A percentile compares a stretch with the other conserved stretches of the same genome.
phyloP scores from a whole-genome alignment of 345 rosid genomes.

The Psidium friedrichsthalianum region DNA sequence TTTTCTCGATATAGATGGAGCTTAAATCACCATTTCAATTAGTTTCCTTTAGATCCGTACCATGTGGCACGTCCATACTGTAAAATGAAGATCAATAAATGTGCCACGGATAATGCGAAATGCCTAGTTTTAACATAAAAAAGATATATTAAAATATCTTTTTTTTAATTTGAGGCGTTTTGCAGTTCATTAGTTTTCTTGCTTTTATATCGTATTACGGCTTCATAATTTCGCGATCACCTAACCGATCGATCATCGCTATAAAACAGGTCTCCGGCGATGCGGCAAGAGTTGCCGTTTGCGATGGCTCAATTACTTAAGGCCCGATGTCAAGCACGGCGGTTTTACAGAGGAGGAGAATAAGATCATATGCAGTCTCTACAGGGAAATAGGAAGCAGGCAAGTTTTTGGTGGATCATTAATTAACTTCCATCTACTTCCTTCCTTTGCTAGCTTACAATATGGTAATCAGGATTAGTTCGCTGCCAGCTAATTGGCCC shows the following conservation, averaged over 20 bases:
- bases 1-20: too few species aligned
- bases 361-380: constrained; percentile 30
- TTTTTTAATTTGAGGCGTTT: background rate
- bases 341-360: constrained; percentile 52
- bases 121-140: background rate
- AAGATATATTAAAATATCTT: background rate
- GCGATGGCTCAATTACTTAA: constrained; percentile 51
- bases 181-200: background rate
- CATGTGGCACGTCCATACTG: background rate
- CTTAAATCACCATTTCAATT: background rate
- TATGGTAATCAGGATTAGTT: background rate
- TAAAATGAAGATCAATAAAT: background rate
- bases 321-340: constrained; percentile 56
- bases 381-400: constrained; percentile 54
- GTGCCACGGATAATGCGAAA: background rate
- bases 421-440: background rate
- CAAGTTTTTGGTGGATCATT: background rate
- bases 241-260: background rate
- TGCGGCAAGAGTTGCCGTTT: constrained; percentile 59
- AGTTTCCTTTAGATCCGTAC: background rate
- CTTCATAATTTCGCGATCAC: background rate
- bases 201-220: background rate
- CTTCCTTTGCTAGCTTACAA: background rate
- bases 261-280: constrained; percentile 27
- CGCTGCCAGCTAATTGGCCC: background rate